Evolutionary conservation across 2,329 filamentous ascomycete genomes (phyloP), one percentile per base, ranked within the genome.

Genomic region (Diaporthe vaccinii): DNA sequence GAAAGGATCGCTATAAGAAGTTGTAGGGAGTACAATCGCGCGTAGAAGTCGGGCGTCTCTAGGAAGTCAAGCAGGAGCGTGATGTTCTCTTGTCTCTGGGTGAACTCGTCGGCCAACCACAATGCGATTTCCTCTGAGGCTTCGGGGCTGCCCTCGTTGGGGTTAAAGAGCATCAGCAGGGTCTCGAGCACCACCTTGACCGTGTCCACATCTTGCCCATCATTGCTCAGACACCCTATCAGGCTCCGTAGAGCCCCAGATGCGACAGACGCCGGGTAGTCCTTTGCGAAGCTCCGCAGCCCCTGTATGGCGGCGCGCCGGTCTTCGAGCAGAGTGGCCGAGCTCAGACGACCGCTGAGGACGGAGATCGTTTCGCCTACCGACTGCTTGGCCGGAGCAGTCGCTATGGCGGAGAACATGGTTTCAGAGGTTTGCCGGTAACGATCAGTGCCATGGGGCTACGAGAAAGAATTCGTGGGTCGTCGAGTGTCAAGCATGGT

Each of bases 81-180:
- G 77, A 98, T 96, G 83, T 99, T 98, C 85, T 98, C 96, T 90
- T 98, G 96, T 77, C 95, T 93, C 88, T 98, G 96, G 46, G 97
- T 98, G 83, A 99, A 99, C 84, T 98, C 96, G 85, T 99, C 97
- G 72, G 97, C 97, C 75, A 99, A 89, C 95, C 97, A 99, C 39
- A 98, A 87, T 25, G 94, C 94, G 80, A 99, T 97, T 84, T 99
- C 97, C 78, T 98, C 96, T 20, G 96, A 98, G 72, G 96, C 95
- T 89, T 98, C 96, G 44, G 95, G 90, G 88, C 95, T 97, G 82
- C 88, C 87, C 79, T 90, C 87, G 79, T 92, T 92, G 55, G 91
- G 91, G 77, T 85, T 92, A 83, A 98, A 98, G 55, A 99, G 92
- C 92, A 97, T 96, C 82, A 98, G 88, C 80, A 99, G 87, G 59